Percentiles rank a stretch among this genome's conserved stretches.
Evolutionary conservation across 2,329 filamentous ascomycete species (phyloP).

Genomic region (Clonostachys sp.): DNA sequence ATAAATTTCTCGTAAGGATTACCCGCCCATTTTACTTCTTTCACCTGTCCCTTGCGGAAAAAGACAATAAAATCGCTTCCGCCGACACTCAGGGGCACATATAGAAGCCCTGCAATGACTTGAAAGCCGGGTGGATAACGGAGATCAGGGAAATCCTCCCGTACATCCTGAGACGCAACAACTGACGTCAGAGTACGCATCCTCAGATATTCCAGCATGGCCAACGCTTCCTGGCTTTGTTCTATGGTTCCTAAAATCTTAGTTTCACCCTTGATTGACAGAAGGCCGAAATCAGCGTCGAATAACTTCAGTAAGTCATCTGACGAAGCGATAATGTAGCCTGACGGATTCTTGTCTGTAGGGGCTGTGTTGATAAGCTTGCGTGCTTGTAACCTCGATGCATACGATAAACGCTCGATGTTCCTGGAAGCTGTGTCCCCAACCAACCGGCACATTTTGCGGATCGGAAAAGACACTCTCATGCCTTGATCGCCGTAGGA

Average conservation of each 20-base stretch:
- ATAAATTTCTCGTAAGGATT: slow-evolving; percentile 80
- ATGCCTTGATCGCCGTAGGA: slow-evolving; percentile 73
- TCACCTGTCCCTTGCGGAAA: slow-evolving; percentile 73
- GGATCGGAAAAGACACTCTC: slow-evolving; percentile 87
- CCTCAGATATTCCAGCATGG: slow-evolving; percentile 78
- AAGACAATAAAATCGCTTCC: slow-evolving; percentile 88
- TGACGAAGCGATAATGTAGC: slow-evolving; percentile 86
- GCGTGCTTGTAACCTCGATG: slow-evolving; percentile 76
- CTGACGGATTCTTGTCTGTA: slow-evolving; percentile 75
- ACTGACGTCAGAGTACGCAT: slow-evolving; percentile 73
- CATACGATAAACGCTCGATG: slow-evolving; percentile 83
- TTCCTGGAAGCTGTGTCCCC: slow-evolving; percentile 84
- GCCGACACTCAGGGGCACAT: slow-evolving; percentile 73
- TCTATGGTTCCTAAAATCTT: slow-evolving; percentile 75
- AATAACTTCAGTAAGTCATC: slow-evolving; percentile 82
- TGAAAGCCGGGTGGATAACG: slow-evolving; percentile 76
- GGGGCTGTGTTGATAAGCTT: slow-evolving; percentile 86
- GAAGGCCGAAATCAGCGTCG: slow-evolving; percentile 78
- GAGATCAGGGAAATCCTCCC: slow-evolving; percentile 74
- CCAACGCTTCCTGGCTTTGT: slow-evolving; percentile 77
- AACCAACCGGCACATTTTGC: slow-evolving; percentile 86
- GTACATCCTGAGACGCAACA: slow-evolving; percentile 71
- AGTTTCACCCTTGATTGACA: slow-evolving; percentile 84
- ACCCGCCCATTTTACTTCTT: slow-evolving; percentile 79
- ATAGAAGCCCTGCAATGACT: slow-evolving; percentile 71